Evolutionary conservation across 225 moss, liverwort and hornwort genomes (phyloP), one percentile per base, ranked within the genome.

Genomic region (Lunularia cruciata): DNA sequence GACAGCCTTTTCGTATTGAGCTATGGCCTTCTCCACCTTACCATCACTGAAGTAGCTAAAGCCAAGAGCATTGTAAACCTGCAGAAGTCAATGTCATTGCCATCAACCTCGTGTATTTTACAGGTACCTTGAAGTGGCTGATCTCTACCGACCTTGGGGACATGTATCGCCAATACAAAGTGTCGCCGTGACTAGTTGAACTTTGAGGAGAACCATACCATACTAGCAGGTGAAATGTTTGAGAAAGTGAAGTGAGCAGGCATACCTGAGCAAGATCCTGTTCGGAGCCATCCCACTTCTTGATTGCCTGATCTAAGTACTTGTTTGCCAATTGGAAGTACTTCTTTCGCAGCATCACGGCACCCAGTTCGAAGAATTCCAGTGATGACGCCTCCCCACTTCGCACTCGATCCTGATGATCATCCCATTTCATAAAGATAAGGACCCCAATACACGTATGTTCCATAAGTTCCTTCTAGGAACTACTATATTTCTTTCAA

Each of bases 271-370:
- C 93, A 34, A 98, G 73, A 37, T 91, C 96, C 62, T 86, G 91
- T 72, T 98, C 90, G 59, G 93, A 93, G 71, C 91, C 96, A 81
- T 98, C 93, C 96, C 96, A 98, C 73, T 91, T 91, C 76, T 93
- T 93, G 60, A 98, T 98, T 3, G 96, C 96, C 67, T 93, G 89
- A 42, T 93, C 90, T 78, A 98, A 68, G 65, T 93, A 85, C 74
- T 88, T 93, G 65, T 91, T 98, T 56, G 96, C 90, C 52, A 84
- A 76, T 57, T 83, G 78, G 62, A 75, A 89, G 52, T 83, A 89
- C 68, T 98, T 93, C 73, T 93, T 93, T 40, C 96, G 83, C 76
- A 93, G 72, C 89, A 93, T 90, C 67, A 98, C 87, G 18, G 91
- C 96, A 69, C 91, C 96, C 25, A 98, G 84, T 75, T 98, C 93